Percentiles rank a stretch among this genome's conserved stretches.
phyloP scores from a whole-genome alignment of 306 rosid genomes.

The Neltuma alba region DNA sequence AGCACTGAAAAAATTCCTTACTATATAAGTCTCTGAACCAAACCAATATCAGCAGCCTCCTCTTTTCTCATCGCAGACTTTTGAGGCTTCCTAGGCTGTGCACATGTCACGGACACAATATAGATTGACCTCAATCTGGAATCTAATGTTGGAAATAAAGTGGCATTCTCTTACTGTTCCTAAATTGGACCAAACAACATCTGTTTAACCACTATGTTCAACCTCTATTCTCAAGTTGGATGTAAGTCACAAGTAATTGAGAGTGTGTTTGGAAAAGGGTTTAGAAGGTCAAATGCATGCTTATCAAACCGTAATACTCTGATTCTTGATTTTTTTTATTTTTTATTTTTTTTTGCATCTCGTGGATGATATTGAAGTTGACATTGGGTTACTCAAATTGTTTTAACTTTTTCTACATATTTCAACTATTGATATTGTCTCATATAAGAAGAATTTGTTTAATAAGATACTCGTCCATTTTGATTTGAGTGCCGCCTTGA shows the following conservation, averaged over 20 bases:
- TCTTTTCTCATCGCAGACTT: background rate
- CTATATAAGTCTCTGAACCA: background rate
- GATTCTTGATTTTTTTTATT: too few relatives aligned
- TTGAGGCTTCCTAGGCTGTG: background rate
- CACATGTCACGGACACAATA: slow-evolving; percentile 28
- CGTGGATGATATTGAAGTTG: too few relatives aligned
- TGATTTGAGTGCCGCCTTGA: too few relatives aligned
- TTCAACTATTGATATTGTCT: too few relatives aligned
- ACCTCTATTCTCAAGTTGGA: background rate
- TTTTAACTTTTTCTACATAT: too few relatives aligned
- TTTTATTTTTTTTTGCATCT: too few relatives aligned
- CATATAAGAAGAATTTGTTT: too few relatives aligned
- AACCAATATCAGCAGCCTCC: background rate
- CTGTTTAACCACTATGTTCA: slow-evolving; percentile 32
- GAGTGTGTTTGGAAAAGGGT: background rate
- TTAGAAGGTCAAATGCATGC: background rate
- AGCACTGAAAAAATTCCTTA: background rate
- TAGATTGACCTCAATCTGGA: slow-evolving; percentile 32
- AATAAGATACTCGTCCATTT: too few relatives aligned
- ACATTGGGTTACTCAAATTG: too few relatives aligned
- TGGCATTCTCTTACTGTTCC: background rate
- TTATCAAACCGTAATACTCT: too few relatives aligned
- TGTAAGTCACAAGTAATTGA: background rate
- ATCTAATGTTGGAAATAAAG: slow-evolving; percentile 13
- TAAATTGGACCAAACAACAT: background rate